A percentile compares a stretch with the other conserved stretches of the same genome.
Evolutionary conservation across 148 eudicot species (phyloP).

Genomic region (Mesembryanthemum crystallinum): DNA sequence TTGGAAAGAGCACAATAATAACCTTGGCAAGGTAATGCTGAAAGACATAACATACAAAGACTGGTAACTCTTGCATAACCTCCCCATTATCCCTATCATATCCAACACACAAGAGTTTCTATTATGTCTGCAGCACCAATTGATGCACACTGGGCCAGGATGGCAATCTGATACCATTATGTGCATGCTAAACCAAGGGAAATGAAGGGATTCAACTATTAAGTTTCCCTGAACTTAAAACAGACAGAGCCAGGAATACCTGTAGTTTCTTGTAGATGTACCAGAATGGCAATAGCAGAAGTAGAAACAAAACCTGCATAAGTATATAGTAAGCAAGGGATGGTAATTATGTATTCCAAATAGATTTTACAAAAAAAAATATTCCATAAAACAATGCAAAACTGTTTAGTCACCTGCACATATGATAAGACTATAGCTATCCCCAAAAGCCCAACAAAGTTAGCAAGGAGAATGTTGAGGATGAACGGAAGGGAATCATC

Average conservation of each 20-base stretch:
- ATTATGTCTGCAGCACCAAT: background rate
- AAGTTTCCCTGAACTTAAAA: background rate
- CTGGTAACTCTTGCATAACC: background rate
- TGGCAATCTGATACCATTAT: background rate
- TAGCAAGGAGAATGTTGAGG: slow-evolving; percentile 94
- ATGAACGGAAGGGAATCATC: slow-evolving; percentile 98
- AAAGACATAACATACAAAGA: background rate
- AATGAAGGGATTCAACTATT: no score
- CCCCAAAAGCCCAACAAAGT: slow-evolving; percentile 85
- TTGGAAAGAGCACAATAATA: background rate
- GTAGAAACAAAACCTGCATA: slow-evolving; percentile 70
- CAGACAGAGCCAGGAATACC: slow-evolving; percentile 36
- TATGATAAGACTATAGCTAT: slow-evolving; percentile 71
- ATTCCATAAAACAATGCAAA: background rate
- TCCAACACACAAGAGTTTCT: background rate
- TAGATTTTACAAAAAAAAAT: background rate
- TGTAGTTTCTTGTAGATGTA: slow-evolving; percentile 81
- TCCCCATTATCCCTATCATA: background rate
- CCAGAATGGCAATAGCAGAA: slow-evolving; percentile 83
- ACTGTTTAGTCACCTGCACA: slow-evolving; percentile 61
- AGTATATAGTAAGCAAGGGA: background rate
- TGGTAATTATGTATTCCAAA: background rate
- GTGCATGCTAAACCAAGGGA: background rate
- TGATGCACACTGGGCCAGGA: background rate
- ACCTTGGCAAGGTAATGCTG: no score